Evolutionary conservation across 192 early-diverging fungal genomes (phyloP).

Genomic region (Chytriomyces hyalinus): DNA sequence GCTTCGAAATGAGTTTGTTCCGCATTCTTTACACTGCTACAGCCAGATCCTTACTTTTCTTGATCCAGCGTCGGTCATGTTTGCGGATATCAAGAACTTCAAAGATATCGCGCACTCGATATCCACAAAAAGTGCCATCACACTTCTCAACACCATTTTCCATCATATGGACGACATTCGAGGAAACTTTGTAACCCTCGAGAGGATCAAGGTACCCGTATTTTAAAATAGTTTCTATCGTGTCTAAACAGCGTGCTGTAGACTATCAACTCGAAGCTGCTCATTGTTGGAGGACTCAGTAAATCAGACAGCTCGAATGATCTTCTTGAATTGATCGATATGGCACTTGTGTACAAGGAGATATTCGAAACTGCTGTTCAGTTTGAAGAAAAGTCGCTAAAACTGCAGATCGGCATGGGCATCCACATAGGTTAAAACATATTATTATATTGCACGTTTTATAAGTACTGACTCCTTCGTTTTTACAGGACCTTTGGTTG

Average conservation of each 20-base stretch:
- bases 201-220: slow-evolving; percentile 50
- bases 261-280: slow-evolving; percentile 57
- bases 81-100: slow-evolving; percentile 56
- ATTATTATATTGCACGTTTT: not conserved
- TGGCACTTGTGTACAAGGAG: slow-evolving; percentile 42
- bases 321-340: slow-evolving; percentile 45
- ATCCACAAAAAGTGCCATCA: slow-evolving; percentile 46
- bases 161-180: slow-evolving; percentile 51
- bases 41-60: not conserved
- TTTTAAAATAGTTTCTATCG: not conserved
- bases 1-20: slow-evolving; percentile 35
- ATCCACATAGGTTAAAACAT: slow-evolving; percentile 42
- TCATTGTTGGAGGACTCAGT: slow-evolving; percentile 52
- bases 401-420: slow-evolving; percentile 51
- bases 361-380: slow-evolving; percentile 36
- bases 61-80: slow-evolving; percentile 54
- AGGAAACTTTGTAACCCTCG: slow-evolving; percentile 35
- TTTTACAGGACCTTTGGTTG: slow-evolving; percentile 53
- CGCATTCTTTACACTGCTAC: not conserved
- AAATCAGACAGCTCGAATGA: slow-evolving; percentile 25
- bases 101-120: slow-evolving; percentile 45
- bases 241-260: slow-evolving; percentile 19
- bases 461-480: not conserved
- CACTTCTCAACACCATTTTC: slow-evolving; percentile 52
- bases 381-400: slow-evolving; percentile 31